A percentile compares a stretch with the other conserved stretches of the same genome.
phyloP scores from a whole-genome alignment of 108 stramenopile genomes.

The Pseudonitzschia multiseries region DNA sequence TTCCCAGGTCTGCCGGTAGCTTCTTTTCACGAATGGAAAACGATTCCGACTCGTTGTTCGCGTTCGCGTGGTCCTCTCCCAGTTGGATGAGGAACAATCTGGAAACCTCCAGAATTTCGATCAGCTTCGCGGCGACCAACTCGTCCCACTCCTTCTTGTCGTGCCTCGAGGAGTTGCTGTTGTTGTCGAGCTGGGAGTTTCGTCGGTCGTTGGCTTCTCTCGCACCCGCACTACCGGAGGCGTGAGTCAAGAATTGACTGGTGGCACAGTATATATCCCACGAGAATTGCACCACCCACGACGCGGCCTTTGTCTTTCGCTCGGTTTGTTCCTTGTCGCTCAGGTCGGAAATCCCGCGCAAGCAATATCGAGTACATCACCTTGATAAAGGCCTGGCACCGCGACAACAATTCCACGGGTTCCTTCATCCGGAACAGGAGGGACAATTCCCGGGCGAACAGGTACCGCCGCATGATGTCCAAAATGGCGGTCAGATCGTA shows the following conservation, averaged over 20 bases:
- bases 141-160: slow-evolving; percentile 29
- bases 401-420: slow-evolving; percentile 52
- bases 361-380: slow-evolving; percentile 42
- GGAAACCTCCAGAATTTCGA: slow-evolving; percentile 70
- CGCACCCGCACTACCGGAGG: too few species aligned
- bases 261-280: slow-evolving; percentile 74
- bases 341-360: slow-evolving; percentile 23
- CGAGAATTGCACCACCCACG: slow-evolving; percentile 67
- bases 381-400: slow-evolving; percentile 57
- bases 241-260: not conserved
- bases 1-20: slow-evolving; percentile 51
- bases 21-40: slow-evolving; percentile 38
- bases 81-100: slow-evolving; percentile 60
- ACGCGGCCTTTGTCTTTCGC: slow-evolving; percentile 47
- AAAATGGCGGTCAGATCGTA: slow-evolving; percentile 49
- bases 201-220: too few species aligned
- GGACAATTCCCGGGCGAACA: slow-evolving; percentile 66
- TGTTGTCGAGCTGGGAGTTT: not conserved
- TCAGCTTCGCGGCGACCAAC: slow-evolving; percentile 50
- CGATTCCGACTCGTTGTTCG: slow-evolving; percentile 43
- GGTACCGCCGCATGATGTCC: slow-evolving; percentile 55
- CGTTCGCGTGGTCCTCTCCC: slow-evolving; percentile 44
- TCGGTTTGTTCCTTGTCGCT: slow-evolving; percentile 24
- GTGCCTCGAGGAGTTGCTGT: not conserved
- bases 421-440: slow-evolving; percentile 65